Conservation (phyloP, 2,329 filamentous ascomycete genomes). For the Hymenoscyphus infarciens region DNA sequence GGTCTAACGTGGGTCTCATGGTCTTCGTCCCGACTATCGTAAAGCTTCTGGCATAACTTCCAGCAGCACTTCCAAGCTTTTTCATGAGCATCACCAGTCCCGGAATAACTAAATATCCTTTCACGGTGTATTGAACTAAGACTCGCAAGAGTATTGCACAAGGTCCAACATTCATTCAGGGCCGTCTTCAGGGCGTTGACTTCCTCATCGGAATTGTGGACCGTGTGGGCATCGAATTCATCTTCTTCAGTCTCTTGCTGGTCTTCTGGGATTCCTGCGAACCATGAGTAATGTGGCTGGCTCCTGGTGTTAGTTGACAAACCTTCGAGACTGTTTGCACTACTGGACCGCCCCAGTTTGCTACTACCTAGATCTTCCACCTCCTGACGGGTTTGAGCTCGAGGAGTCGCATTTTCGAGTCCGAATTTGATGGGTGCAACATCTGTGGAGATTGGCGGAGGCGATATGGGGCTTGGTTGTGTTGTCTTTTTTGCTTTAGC, state of each 20-base stretch:
- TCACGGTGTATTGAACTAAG: conserved; percentile 81
- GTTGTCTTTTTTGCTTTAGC: conserved; percentile 25
- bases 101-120: conserved; percentile 71
- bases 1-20: conserved; percentile 64
- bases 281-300: conserved; percentile 27
- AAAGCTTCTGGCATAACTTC: conserved; percentile 86
- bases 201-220: conserved; percentile 53
- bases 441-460: conserved; percentile 72
- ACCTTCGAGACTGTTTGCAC: conserved; percentile 77
- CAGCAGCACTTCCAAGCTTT: conserved; percentile 92
- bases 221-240: conserved; percentile 42
- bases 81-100: conserved; percentile 74
- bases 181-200: conserved; percentile 68
- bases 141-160: conserved; percentile 86
- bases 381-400: conserved; percentile 78
- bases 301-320: conserved; percentile 31
- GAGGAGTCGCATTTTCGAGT: conserved; percentile 69
- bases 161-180: conserved; percentile 84
- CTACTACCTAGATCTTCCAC: conserved; percentile 52
- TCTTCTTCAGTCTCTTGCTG: conserved; percentile 51
- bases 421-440: conserved; percentile 64
- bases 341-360: conserved; percentile 57
- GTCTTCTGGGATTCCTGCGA: conserved; percentile 38
- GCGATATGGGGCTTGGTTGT: conserved; percentile 40
- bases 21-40: conserved; percentile 73